Conservation (phyloP, 345 rosid species). For the Barbarea vulgaris region DNA sequence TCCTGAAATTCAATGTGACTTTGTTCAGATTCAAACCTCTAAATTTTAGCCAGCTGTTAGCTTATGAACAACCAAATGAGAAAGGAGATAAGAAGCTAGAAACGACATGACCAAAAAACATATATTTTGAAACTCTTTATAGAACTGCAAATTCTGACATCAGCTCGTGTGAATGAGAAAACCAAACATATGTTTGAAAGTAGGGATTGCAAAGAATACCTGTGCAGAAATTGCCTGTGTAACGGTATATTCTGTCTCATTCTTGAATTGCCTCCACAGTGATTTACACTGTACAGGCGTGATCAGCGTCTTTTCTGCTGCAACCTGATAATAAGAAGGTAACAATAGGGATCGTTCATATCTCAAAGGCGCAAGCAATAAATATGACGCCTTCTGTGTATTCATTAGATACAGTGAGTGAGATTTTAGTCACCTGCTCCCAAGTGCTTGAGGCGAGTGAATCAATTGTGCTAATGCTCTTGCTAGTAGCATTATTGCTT, state of each 20-base stretch:
- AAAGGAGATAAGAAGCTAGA: slow-evolving; percentile 9
- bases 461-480: slow-evolving; percentile 60
- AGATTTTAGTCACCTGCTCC: slow-evolving; percentile 69
- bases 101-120: not conserved
- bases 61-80: slow-evolving; percentile 4
- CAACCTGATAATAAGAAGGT: slow-evolving; percentile 56
- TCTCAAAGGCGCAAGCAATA: slow-evolving; percentile 10
- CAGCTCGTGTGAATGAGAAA: not conserved
- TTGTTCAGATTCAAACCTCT: slow-evolving; percentile 5
- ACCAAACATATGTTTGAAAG: not conserved
- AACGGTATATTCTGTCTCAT: slow-evolving; percentile 90
- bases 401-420: not conserved
- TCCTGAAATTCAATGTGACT: slow-evolving; percentile 59
- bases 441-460: slow-evolving; percentile 94
- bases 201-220: slow-evolving; percentile 42
- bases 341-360: not conserved
- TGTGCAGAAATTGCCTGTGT: slow-evolving; percentile 99
- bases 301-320: slow-evolving; percentile 77
- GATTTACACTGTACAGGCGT: slow-evolving; percentile 96
- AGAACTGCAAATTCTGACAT: not conserved
- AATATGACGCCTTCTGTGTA: slow-evolving; percentile 2
- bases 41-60: not conserved
- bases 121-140: not conserved
- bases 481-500: slow-evolving; percentile 48
- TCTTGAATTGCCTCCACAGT: slow-evolving; percentile 96